Percentiles rank a stretch among this genome's conserved stretches.
These are phyloP conservation scores for Hanseniaspora clermontiae DNA, from an alignment of 805 yeast genomes.

Conservation along the genomic window DNA sequence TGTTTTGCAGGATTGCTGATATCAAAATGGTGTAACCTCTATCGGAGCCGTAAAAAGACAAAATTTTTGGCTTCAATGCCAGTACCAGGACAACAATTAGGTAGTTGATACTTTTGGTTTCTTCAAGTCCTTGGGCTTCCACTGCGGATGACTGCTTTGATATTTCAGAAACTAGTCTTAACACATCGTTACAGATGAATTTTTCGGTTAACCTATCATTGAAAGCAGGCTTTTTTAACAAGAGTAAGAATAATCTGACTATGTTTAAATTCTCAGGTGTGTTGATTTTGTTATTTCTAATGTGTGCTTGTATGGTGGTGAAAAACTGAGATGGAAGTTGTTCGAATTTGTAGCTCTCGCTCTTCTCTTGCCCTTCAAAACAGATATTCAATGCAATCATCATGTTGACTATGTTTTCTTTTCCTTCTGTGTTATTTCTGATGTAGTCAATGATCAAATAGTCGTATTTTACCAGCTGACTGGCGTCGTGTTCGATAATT, in stretches of 20 bases:
- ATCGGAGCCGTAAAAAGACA: conserved; percentile 7
- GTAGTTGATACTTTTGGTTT: conserved; percentile 8
- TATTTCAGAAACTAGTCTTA: conserved; percentile 10
- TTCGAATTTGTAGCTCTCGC: not conserved
- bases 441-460: conserved; percentile 6
- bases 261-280: conserved; percentile 3
- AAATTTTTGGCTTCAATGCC: not conserved
- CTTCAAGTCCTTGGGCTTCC: conserved; percentile 1
- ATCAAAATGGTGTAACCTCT: conserved; percentile 12
- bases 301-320: not conserved
- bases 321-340: not conserved
- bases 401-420: not conserved
- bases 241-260: conserved; percentile 1
- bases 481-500: not conserved
- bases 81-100: conserved; percentile 6
- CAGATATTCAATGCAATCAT: conserved; percentile 1
- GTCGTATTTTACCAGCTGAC: not conserved
- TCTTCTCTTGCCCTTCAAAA: not conserved
- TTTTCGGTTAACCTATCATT: conserved; percentile 5
- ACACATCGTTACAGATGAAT: conserved; percentile 12
- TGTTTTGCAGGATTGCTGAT: conserved; percentile 12
- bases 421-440: conserved; percentile 4
- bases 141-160: conserved; percentile 4
- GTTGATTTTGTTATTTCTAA: conserved; percentile 7
- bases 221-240: not conserved